These are phyloP conservation scores for Pholiota adiposa DNA, from an alignment of 1,284 basidiomycete genomes.

Conservation along the genomic window DNA sequence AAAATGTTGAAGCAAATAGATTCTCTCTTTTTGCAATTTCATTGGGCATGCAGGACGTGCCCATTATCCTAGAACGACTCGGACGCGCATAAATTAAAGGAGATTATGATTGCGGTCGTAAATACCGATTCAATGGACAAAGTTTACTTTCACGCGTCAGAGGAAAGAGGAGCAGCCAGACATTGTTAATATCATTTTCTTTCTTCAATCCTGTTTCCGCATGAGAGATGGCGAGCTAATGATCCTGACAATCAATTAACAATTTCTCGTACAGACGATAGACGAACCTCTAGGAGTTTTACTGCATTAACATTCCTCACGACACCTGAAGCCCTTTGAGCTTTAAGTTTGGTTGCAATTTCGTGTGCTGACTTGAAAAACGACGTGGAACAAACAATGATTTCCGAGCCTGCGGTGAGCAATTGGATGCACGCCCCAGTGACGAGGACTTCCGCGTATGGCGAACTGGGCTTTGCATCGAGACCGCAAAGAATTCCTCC, in stretches of 20 bases:
- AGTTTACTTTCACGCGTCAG: too few species aligned
- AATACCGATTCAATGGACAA: too few species aligned
- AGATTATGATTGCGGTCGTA: too few species aligned
- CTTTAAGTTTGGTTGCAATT: background rate
- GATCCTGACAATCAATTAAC: background rate
- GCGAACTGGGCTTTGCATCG: background rate
- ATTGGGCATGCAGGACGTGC: too few species aligned
- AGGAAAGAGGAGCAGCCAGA: background rate
- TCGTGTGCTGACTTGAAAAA: background rate
- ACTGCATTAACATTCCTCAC: background rate
- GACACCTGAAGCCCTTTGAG: too few species aligned
- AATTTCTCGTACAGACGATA: background rate
- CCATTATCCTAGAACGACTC: too few species aligned
- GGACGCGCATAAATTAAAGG: too few species aligned
- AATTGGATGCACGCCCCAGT: background rate
- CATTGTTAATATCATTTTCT: background rate
- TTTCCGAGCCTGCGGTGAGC: background rate
- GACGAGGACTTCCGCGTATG: background rate
- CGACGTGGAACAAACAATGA: background rate
- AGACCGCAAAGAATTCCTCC: background rate
- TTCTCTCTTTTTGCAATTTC: too few species aligned
- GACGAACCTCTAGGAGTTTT: background rate
- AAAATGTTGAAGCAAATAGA: too few species aligned
- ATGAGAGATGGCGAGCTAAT: background rate
- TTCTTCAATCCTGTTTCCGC: background rate